phyloP scores from a whole-genome alignment of 192 early-diverging fungal genomes.

The Linderina pennispora region DNA sequence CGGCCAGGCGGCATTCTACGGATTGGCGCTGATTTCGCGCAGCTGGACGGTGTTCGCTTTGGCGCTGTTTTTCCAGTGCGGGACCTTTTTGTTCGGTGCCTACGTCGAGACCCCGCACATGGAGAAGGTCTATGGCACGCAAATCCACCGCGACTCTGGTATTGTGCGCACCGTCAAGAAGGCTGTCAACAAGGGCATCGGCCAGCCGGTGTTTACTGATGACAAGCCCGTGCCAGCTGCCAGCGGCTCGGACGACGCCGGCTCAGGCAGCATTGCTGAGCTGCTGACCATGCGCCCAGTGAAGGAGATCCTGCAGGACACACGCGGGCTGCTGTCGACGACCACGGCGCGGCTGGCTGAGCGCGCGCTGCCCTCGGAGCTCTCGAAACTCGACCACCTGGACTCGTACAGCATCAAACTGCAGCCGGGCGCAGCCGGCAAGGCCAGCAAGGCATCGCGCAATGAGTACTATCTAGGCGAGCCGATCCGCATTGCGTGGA shows the following conservation, averaged over 20 bases:
- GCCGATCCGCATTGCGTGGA: slow-evolving; percentile 69
- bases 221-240: neutral
- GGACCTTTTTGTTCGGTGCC: slow-evolving; percentile 75
- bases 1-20: slow-evolving; percentile 94
- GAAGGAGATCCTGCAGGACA: slow-evolving; percentile 54
- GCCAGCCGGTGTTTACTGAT: slow-evolving; percentile 34
- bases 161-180: slow-evolving; percentile 54
- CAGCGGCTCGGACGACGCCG: slow-evolving; percentile 3
- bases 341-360: slow-evolving; percentile 45
- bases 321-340: slow-evolving; percentile 36
- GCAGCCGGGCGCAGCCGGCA: slow-evolving; percentile 19
- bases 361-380: slow-evolving; percentile 26
- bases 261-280: slow-evolving; percentile 21
- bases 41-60: slow-evolving; percentile 76
- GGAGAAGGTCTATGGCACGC: slow-evolving; percentile 78
- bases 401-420: slow-evolving; percentile 22
- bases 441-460: slow-evolving; percentile 5
- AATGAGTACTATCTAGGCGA: slow-evolving; percentile 62
- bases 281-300: slow-evolving; percentile 55
- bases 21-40: slow-evolving; percentile 78
- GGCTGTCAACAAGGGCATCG: slow-evolving; percentile 42
- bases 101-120: slow-evolving; percentile 94
- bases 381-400: slow-evolving; percentile 23
- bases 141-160: slow-evolving; percentile 78
- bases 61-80: slow-evolving; percentile 77